Conservation (phyloP, 1,284 basidiomycete genomes). For the Moesziomyces sp. region DNA sequence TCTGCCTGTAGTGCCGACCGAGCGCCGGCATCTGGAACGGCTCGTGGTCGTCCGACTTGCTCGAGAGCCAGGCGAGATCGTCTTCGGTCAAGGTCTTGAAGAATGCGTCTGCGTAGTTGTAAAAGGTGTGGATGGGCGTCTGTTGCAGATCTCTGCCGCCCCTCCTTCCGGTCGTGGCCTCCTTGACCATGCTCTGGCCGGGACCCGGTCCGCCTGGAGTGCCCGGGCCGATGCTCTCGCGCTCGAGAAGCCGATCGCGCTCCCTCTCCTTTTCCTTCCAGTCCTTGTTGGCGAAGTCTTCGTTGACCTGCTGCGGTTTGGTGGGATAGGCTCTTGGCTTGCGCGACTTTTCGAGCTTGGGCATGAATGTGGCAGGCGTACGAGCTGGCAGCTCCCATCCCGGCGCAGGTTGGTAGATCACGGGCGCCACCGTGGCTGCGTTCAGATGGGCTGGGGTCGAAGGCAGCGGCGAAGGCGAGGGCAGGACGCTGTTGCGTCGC, state of each 20-base stretch:
- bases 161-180: slow-evolving; percentile 45
- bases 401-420: slow-evolving; percentile 42
- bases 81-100: slow-evolving; percentile 67
- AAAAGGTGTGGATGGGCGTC: slow-evolving; percentile 63
- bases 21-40: slow-evolving; percentile 86
- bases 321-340: slow-evolving; percentile 54
- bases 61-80: slow-evolving; percentile 65
- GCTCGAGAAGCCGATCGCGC: slow-evolving; percentile 50
- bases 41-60: slow-evolving; percentile 79
- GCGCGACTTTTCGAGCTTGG: slow-evolving; percentile 40
- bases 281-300: slow-evolving; percentile 61
- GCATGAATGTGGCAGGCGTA: slow-evolving; percentile 55
- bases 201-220: slow-evolving; percentile 43
- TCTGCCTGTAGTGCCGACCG: slow-evolving; percentile 85
- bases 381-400: slow-evolving; percentile 56
- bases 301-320: slow-evolving; percentile 60
- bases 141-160: slow-evolving; percentile 58
- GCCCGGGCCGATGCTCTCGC: slow-evolving; percentile 47
- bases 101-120: slow-evolving; percentile 62
- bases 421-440: slow-evolving; percentile 3
- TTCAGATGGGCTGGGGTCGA: slow-evolving; percentile 31
- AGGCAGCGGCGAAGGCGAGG: slow-evolving; percentile 41
- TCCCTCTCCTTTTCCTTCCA: slow-evolving; percentile 63
- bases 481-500: slow-evolving; percentile 45
- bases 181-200: slow-evolving; percentile 50